phyloP scores from a whole-genome alignment of 1,139 yeast species.

The Blastobotrys petasosporus region DNA sequence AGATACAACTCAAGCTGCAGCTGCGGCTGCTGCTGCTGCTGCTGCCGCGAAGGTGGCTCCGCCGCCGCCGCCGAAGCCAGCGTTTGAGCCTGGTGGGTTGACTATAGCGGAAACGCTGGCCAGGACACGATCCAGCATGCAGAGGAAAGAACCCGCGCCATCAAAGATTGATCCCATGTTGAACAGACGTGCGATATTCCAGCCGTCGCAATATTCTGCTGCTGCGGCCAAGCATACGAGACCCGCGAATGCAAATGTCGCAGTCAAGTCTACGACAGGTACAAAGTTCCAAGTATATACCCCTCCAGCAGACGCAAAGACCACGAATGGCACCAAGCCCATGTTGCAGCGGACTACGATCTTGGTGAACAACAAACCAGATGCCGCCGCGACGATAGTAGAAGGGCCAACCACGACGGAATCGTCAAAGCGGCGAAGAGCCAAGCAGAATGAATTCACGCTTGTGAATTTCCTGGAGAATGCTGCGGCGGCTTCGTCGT shows the following conservation, averaged over 20 bases:
- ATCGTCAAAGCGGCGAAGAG: neutral
- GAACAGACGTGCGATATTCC: constrained; percentile 16
- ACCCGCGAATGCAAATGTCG: neutral
- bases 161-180: constrained; percentile 27
- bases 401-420: neutral
- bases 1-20: no score
- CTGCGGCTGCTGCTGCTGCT: no score
- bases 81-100: constrained; percentile 20
- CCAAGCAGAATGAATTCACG: neutral
- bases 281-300: constrained; percentile 14
- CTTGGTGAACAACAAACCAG: neutral
- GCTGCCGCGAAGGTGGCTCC: no score
- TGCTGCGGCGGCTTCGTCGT: neutral
- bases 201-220: constrained; percentile 12
- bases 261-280: neutral
- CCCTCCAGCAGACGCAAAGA: constrained; percentile 5
- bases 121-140: constrained; percentile 42
- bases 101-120: constrained; percentile 66
- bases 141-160: constrained; percentile 16
- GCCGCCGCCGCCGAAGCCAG: neutral
- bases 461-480: constrained; percentile 2
- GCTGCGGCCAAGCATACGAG: constrained; percentile 6
- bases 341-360: constrained; percentile 1
- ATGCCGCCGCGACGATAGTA: neutral
- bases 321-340: no score